Conservation (phyloP, 768 basidiomycete species). For the Kwoniella newhampshirensis region DNA sequence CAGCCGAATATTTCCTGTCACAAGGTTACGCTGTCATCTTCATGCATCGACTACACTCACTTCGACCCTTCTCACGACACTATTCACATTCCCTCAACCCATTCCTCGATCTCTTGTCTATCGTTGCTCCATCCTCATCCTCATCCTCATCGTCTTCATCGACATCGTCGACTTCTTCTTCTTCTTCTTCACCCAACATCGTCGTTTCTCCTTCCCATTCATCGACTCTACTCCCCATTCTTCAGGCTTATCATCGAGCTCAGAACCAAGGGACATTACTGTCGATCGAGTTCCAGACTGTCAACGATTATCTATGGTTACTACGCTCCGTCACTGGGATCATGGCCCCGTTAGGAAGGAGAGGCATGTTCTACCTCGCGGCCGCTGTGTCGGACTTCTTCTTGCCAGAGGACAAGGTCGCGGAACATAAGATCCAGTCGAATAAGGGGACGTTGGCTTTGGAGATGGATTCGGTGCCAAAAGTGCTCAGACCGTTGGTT, state of each 20-base stretch:
- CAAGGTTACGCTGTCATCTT: slow-evolving; percentile 93
- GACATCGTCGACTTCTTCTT: slow-evolving; percentile 39
- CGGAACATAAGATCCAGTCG: slow-evolving; percentile 97
- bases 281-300: slow-evolving; percentile 85
- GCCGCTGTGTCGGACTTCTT: slow-evolving; percentile 99
- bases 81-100: slow-evolving; percentile 98
- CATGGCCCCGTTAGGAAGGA: slow-evolving; percentile 67
- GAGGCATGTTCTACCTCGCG: slow-evolving; percentile 91
- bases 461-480: slow-evolving; percentile 99
- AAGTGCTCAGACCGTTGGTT: slow-evolving; percentile 88
- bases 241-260: slow-evolving; percentile 76
- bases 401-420: slow-evolving; percentile 85
- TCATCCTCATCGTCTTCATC: slow-evolving; percentile 44
- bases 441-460: slow-evolving; percentile 88
- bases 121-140: slow-evolving; percentile 50
- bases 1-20: slow-evolving; percentile 94
- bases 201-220: slow-evolving; percentile 69
- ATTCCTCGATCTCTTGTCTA: slow-evolving; percentile 90
- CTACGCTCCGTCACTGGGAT: slow-evolving; percentile 77
- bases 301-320: slow-evolving; percentile 94
- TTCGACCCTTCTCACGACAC: slow-evolving; percentile 95
- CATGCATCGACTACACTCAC: slow-evolving; percentile 95
- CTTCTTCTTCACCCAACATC: slow-evolving; percentile 57
- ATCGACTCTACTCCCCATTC: slow-evolving; percentile 66
- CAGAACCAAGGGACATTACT: slow-evolving; percentile 72